Conservation (phyloP, 768 basidiomycete species). For the Russula sp. region DNA sequence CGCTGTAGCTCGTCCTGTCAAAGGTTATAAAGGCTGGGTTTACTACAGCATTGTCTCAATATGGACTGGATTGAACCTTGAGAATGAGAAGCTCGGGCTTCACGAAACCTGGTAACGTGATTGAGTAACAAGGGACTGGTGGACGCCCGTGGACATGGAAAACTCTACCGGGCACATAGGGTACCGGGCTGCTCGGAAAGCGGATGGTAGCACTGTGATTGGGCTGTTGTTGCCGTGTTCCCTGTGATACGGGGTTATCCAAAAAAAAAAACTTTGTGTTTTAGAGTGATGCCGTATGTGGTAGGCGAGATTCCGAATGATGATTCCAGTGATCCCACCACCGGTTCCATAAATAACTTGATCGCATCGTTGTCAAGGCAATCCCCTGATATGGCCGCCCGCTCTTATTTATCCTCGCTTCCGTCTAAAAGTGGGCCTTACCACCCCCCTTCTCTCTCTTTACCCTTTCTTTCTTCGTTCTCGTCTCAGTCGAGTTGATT, state of each 20-base stretch:
- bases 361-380: slow-evolving; percentile 12
- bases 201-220: too few species aligned
- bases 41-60: not conserved
- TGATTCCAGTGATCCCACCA: not conserved
- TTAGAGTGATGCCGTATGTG: too few species aligned
- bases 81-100: too few species aligned
- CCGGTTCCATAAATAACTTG: not conserved
- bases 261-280: too few species aligned
- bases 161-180: too few species aligned
- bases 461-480: slow-evolving; percentile 28
- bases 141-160: too few species aligned
- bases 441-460: slow-evolving; percentile 27
- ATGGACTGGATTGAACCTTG: not conserved
- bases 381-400: not conserved
- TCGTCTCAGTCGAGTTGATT: slow-evolving; percentile 56
- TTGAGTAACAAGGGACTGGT: too few species aligned
- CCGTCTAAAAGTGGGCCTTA: not conserved
- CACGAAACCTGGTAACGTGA: too few species aligned
- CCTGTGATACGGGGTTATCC: too few species aligned
- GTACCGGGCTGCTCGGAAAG: too few species aligned
- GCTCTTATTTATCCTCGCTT: slow-evolving; percentile 27
- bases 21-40: not conserved
- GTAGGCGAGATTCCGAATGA: too few species aligned
- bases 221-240: too few species aligned
- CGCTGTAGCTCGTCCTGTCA: not conserved